phyloP scores from a whole-genome alignment of 164 flowering plant species.

The Sedum album region DNA sequence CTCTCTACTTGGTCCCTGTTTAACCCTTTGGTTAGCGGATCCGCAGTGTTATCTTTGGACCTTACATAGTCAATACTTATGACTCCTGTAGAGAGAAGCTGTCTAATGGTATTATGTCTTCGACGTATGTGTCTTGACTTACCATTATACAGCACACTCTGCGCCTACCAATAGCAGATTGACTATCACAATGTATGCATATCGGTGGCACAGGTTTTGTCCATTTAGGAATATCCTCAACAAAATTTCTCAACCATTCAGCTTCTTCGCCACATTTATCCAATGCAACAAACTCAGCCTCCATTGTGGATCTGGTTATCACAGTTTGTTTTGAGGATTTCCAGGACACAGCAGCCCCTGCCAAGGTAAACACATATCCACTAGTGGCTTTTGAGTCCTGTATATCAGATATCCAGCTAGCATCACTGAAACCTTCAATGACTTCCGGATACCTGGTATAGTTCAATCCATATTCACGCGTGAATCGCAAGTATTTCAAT shows the following conservation, averaged over 20 bases:
- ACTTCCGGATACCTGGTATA: neutral
- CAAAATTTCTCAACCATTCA: neutral
- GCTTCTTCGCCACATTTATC: neutral
- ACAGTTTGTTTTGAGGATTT: constrained; percentile 5
- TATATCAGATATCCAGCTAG: constrained; percentile 6
- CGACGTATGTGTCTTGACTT: neutral
- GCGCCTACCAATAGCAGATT: neutral
- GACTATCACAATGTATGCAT: neutral
- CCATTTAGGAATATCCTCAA: constrained; percentile 6
- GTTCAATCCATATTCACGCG: neutral
- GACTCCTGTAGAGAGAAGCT: neutral
- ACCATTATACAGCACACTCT: neutral
- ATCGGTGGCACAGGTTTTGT: neutral
- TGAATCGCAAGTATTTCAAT: neutral
- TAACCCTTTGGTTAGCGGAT: neutral
- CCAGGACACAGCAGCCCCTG: constrained; percentile 8
- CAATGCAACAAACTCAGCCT: neutral
- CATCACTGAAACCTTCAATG: constrained; percentile 9
- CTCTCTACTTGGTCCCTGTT: neutral
- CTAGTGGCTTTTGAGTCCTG: constrained; percentile 1
- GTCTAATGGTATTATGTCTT: neutral
- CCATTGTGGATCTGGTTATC: constrained; percentile 5
- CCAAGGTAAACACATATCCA: constrained; percentile 8
- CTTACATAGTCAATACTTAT: neutral
- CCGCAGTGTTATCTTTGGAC: no score